Conservation (phyloP, 1,284 basidiomycete species). For the Tetrapyrgos nigripes region DNA sequence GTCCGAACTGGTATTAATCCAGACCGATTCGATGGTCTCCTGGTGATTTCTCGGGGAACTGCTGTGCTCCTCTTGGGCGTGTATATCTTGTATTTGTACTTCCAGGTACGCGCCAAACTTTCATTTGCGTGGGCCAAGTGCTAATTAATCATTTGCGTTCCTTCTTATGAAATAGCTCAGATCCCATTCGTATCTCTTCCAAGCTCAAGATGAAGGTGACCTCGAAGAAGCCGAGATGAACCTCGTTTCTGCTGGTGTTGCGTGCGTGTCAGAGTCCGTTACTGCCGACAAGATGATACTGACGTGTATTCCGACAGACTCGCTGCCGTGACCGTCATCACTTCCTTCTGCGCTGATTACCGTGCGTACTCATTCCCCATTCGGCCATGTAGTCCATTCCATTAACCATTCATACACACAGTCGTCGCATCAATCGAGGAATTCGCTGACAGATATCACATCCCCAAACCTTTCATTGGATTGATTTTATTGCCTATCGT, state of each 20-base stretch:
- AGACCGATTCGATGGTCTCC: constrained; percentile 56
- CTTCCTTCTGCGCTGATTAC: constrained; percentile 87
- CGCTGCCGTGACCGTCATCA: constrained; percentile 75
- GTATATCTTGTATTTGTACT: constrained; percentile 83
- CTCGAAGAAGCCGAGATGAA: constrained; percentile 71
- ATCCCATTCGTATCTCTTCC: constrained; percentile 44
- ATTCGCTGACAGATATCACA: constrained; percentile 78
- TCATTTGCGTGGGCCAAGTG: not conserved
- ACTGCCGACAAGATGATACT: not conserved
- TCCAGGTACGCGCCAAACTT: constrained; percentile 59
- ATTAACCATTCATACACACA: too few species aligned
- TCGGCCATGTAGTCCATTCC: too few species aligned
- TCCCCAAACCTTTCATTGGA: constrained; percentile 87
- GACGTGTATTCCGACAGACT: constrained; percentile 44
- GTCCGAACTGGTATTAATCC: constrained; percentile 25
- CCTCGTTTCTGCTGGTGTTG: constrained; percentile 62
- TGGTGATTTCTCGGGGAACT: constrained; percentile 86
- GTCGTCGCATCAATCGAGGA: constrained; percentile 93
- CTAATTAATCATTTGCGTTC: not conserved
- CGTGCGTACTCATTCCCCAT: constrained; percentile 47
- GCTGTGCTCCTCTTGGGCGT: constrained; percentile 82
- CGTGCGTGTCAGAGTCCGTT: constrained; percentile 44
- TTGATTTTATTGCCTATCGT: constrained; percentile 78
- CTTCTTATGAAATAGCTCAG: constrained; percentile 32
- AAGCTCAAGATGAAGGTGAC: constrained; percentile 27